Conservation (phyloP, 257 asterid species). For the Nicotiana noctiflora region DNA sequence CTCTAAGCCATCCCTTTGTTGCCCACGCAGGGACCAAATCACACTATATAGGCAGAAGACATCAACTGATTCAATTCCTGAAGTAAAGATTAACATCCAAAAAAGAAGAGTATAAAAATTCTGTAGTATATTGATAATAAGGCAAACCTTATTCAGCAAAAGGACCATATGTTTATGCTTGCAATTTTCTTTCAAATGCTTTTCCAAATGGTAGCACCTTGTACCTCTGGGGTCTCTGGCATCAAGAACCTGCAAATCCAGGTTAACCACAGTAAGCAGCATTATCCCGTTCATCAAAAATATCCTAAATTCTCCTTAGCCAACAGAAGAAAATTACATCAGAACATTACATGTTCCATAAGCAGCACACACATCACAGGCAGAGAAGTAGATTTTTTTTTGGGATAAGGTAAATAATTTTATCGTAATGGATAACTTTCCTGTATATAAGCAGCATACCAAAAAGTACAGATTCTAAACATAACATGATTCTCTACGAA, state of each 20-base stretch:
- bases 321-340: neutral
- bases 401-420: neutral
- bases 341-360: neutral
- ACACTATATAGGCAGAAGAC: conserved; percentile 43
- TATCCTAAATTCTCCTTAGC: neutral
- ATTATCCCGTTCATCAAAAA: neutral
- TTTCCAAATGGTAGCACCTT: conserved; percentile 94
- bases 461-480: neutral
- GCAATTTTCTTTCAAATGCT: conserved; percentile 85
- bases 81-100: neutral
- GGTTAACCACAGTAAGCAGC: neutral
- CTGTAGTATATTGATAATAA: neutral
- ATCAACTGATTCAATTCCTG: neutral
- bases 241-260: conserved; percentile 71
- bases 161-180: conserved; percentile 91
- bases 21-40: conserved; percentile 97
- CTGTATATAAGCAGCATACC: neutral
- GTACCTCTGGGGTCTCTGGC: conserved; percentile 98
- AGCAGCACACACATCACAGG: neutral
- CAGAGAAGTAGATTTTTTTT: neutral
- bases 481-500: neutral
- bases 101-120: neutral
- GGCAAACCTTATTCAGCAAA: conserved; percentile 70
- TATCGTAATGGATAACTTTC: neutral
- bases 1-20: conserved; percentile 91